These are phyloP conservation scores for Dendrocalamus sinicus DNA, from an alignment of 176 grass and related monocot species.

Conservation along the genomic window DNA sequence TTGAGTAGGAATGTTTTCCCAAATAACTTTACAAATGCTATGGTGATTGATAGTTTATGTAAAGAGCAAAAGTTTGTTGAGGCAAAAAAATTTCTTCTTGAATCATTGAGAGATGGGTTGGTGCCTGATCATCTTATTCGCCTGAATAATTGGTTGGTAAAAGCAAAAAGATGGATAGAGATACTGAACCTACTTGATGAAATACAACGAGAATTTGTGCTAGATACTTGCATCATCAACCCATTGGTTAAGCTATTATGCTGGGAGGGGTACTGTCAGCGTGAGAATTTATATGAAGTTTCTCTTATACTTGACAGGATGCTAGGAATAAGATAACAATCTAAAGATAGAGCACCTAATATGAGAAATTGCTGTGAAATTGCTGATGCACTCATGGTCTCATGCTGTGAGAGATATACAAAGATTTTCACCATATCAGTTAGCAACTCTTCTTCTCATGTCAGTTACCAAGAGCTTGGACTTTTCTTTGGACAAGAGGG, in stretches of 20 bases:
- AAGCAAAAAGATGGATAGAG: conserved; percentile 44
- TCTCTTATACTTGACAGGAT: conserved; percentile 57
- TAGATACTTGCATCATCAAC: conserved; percentile 48
- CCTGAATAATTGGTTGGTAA: conserved; percentile 65
- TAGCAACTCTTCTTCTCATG: no score
- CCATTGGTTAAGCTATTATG: conserved; percentile 64
- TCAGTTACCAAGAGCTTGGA: conserved; percentile 73
- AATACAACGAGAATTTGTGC: conserved; percentile 45
- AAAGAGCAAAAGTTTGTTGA: conserved; percentile 39
- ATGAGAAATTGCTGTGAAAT: conserved; percentile 1
- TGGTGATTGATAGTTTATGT: conserved; percentile 70
- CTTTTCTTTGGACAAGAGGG: conserved; percentile 72
- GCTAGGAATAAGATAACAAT: conserved; percentile 54
- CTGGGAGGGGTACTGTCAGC: conserved; percentile 44
- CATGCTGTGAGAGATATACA: no score
- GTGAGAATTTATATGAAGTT: conserved; percentile 41
- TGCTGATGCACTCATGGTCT: no score
- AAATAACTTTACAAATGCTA: conserved; percentile 60
- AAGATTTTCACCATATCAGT: no score
- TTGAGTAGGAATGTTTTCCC: conserved; percentile 42
- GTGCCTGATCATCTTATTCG: conserved; percentile 55
- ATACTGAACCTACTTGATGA: conserved; percentile 48
- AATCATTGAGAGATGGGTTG: conserved; percentile 10
- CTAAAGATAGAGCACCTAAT: not conserved
- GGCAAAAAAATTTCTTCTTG: conserved; percentile 51